Evolutionary conservation across 2,329 filamentous ascomycete genomes (phyloP), one percentile per base, ranked within the genome.

Genomic region (Bipolaris sorokiniana): DNA sequence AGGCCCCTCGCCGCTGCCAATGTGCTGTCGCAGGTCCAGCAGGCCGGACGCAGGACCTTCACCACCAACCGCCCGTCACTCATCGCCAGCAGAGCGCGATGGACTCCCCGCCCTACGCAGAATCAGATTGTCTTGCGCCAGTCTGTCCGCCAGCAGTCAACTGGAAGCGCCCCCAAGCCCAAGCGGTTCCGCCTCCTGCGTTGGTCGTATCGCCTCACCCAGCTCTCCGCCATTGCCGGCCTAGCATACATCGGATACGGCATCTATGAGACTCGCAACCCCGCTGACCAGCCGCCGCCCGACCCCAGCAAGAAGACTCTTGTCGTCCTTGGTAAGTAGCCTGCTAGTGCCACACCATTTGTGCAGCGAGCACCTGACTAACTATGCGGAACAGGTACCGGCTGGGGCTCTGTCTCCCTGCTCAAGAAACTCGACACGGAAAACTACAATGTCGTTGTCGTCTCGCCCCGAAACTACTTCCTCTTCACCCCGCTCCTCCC

Each of bases 401-500:
- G 95, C 69, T 99, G 95, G 95, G 95, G 89, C 69, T 92, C 94
- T 41, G 92, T 99, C 72, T 96, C 94, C 59, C 88, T 99, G 60
- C 87, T 99, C 66, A 99, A 99, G 87, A 97, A 96, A 78, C 90
- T 99, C 79, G 93, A 99, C 76, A 97, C 94, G 61, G 91, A 96
- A 79, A 96, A 98, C 85, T 99, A 98, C 87, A 98, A 99, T 78
- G 94, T 98, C 78, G 80, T 98, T 75, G 92, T 99, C 77, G 91
- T 99, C 78, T 98, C 95, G 48, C 95, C 95, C 52, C 91, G 95
- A 77, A 99, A 99, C 83, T 99, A 97, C 86, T 99, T 99, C 88
- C 89, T 99, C 68, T 99, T 99, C 85, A 99, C 95, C 28, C 95
- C 95, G 59, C 88, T 99, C 58, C 87, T 99, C 61, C 95, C 95